phyloP scores from a whole-genome alignment of 495 filamentous ascomycete genomes.

The Rhizodiscina lignyota region DNA sequence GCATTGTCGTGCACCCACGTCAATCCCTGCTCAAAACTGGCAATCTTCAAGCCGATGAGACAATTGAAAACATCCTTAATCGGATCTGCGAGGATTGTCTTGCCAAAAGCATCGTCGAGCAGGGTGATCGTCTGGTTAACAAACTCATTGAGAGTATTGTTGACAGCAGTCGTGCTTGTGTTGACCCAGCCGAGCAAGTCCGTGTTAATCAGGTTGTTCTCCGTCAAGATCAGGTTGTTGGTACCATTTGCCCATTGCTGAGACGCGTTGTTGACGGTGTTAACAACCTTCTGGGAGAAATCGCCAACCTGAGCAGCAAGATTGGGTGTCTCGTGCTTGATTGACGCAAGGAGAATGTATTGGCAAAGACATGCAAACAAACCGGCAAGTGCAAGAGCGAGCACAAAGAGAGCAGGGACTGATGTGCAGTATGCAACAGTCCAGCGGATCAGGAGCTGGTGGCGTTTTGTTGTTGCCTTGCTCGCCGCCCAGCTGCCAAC shows the following conservation, averaged over 20 bases:
- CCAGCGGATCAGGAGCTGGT: constrained; percentile 65
- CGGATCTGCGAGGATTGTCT: constrained; percentile 57
- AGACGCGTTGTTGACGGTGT: constrained; percentile 53
- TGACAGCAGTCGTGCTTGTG: constrained; percentile 62
- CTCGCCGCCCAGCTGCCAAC: constrained; percentile 57
- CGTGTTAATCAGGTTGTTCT: constrained; percentile 59
- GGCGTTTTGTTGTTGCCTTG: constrained; percentile 46
- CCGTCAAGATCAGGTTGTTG: constrained; percentile 51
- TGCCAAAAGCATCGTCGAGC: constrained; percentile 62
- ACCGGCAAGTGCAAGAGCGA: constrained; percentile 72
- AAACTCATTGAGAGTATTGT: constrained; percentile 71
- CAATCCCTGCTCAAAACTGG: constrained; percentile 58
- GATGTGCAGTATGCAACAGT: constrained; percentile 75
- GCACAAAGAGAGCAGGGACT: constrained; percentile 67
- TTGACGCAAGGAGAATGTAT: constrained; percentile 52
- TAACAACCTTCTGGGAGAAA: constrained; percentile 69
- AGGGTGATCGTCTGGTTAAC: constrained; percentile 53
- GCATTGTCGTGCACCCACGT: constrained; percentile 83
- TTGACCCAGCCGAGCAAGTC: constrained; percentile 83
- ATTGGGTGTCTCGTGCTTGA: constrained; percentile 61
- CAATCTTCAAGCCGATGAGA: constrained; percentile 23
- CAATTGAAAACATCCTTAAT: constrained; percentile 45
- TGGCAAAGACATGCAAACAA: constrained; percentile 76
- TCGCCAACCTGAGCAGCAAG: constrained; percentile 60
- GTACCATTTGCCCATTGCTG: constrained; percentile 58